A percentile compares a stretch with the other conserved stretches of the same genome.
Conservation (phyloP, 768 basidiomycete species). For the Termitomyces sp. region DNA sequence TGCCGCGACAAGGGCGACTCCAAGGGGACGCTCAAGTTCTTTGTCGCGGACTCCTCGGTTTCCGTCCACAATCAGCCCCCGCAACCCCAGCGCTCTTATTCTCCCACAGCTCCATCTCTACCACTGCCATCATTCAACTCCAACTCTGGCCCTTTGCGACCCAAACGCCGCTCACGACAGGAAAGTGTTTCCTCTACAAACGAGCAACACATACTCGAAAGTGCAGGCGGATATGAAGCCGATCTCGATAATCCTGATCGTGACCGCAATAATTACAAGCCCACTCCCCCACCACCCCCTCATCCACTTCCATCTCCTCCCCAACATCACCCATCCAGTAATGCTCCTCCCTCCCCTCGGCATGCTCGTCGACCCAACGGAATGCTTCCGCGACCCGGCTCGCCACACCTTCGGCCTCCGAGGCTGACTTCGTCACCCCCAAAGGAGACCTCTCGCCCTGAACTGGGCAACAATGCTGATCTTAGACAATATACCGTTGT, state of each 20-base stretch:
- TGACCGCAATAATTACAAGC: slow-evolving; percentile 44
- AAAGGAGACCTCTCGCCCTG: slow-evolving; percentile 18
- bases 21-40: slow-evolving; percentile 80
- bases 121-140: slow-evolving; percentile 37
- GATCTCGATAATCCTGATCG: slow-evolving; percentile 63
- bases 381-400: slow-evolving; percentile 30
- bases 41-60: slow-evolving; percentile 68
- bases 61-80: slow-evolving; percentile 53
- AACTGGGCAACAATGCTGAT: slow-evolving; percentile 2
- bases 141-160: slow-evolving; percentile 46
- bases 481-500: slow-evolving; percentile 19
- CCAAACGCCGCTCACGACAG: slow-evolving; percentile 53
- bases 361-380: slow-evolving; percentile 36
- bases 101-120: slow-evolving; percentile 32
- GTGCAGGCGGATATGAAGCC: slow-evolving; percentile 66
- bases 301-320: slow-evolving; percentile 26
- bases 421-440: slow-evolving; percentile 35
- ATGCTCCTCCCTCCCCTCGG: slow-evolving; percentile 38
- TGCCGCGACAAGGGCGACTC: slow-evolving; percentile 74
- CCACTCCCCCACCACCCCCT: slow-evolving; percentile 39
- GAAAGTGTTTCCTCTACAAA: slow-evolving; percentile 73
- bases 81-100: slow-evolving; percentile 33
- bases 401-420: slow-evolving; percentile 31
- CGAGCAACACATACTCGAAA: slow-evolving; percentile 53
- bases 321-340: slow-evolving; percentile 20